Conservation (phyloP, 2,329 filamentous ascomycete genomes). For the Aspergillus thermomutatus region DNA sequence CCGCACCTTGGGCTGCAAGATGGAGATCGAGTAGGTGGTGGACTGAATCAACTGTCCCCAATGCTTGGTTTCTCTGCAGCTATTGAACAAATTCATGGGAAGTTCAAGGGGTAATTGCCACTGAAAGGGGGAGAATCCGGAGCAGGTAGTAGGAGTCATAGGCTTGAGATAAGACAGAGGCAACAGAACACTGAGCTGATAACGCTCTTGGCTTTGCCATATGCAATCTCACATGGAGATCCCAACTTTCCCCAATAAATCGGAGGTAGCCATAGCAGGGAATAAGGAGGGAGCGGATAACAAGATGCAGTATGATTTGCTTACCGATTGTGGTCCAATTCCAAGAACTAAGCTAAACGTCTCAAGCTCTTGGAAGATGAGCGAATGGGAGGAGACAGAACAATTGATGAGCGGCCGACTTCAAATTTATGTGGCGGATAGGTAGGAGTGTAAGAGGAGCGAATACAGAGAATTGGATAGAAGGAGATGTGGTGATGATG, state of each 20-base stretch:
- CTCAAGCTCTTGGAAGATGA: constrained; percentile 3
- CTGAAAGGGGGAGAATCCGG: neutral
- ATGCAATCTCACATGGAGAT: neutral
- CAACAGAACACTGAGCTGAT: constrained; percentile 3
- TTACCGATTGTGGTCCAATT: constrained; percentile 18
- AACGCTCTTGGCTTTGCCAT: constrained; percentile 4
- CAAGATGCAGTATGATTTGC: constrained; percentile 11
- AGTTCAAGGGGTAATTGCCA: neutral
- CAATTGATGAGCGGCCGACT: constrained; percentile 2
- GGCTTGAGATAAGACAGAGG: constrained; percentile 6
- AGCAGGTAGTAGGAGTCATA: neutral
- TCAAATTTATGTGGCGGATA: neutral
- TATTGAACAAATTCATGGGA: neutral
- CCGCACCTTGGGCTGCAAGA: neutral
- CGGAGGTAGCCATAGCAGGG: neutral
- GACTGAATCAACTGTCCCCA: neutral
- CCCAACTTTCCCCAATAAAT: neutral
- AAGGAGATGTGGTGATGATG: constrained; percentile 10
- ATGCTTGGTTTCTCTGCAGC: neutral
- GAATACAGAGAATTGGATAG: constrained; percentile 1
- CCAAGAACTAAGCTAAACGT: constrained; percentile 1
- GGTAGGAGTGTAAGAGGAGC: constrained; percentile 6
- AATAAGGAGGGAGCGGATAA: constrained; percentile 12
- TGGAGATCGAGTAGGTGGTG: neutral
- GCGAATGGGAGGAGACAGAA: constrained; percentile 10